Evolutionary conservation across 768 basidiomycete species (phyloP).

Genomic region (Boletus tylopilopsis): DNA sequence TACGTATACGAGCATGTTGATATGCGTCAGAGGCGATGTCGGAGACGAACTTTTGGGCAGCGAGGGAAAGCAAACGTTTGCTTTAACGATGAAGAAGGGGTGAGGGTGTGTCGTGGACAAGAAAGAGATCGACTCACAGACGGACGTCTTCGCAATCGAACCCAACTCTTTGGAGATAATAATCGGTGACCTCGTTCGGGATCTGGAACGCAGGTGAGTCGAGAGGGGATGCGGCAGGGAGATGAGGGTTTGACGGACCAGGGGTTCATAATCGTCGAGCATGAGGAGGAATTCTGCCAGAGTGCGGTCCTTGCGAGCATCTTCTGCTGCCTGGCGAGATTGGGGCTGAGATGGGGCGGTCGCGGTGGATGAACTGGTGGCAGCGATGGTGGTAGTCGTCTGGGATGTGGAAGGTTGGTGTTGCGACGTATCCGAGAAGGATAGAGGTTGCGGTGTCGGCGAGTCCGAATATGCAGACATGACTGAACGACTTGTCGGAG

Average conservation of each 20-base stretch:
- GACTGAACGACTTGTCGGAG: constrained; percentile 29
- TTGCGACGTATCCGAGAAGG: constrained; percentile 20
- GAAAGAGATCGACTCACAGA: constrained; percentile 50
- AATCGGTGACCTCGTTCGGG: constrained; percentile 96
- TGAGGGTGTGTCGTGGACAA: background rate
- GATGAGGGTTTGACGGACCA: constrained; percentile 50
- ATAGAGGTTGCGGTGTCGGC: constrained; percentile 26
- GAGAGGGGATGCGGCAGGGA: background rate
- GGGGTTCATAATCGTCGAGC: constrained; percentile 94
- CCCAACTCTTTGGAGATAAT: constrained; percentile 92
- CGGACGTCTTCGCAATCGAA: constrained; percentile 95
- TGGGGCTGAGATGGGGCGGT: constrained; percentile 34
- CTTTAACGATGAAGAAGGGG: constrained; percentile 43
- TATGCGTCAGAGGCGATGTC: constrained; percentile 97
- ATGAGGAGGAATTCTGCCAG: constrained; percentile 92
- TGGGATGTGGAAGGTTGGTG: constrained; percentile 21
- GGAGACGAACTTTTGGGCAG: constrained; percentile 96
- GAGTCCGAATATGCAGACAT: constrained; percentile 34
- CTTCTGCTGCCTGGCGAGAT: constrained; percentile 70
- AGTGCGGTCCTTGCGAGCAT: constrained; percentile 84
- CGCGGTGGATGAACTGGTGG: constrained; percentile 19
- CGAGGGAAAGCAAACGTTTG: constrained; percentile 90
- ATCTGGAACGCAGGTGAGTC: constrained; percentile 50
- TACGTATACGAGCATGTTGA: constrained; percentile 94
- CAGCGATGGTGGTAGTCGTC: constrained; percentile 9